A percentile compares a stretch with the other conserved stretches of the same genome.
Evolutionary conservation across 805 yeast genomes (phyloP).

Genomic region (Wickerhamiella occidentalis): DNA sequence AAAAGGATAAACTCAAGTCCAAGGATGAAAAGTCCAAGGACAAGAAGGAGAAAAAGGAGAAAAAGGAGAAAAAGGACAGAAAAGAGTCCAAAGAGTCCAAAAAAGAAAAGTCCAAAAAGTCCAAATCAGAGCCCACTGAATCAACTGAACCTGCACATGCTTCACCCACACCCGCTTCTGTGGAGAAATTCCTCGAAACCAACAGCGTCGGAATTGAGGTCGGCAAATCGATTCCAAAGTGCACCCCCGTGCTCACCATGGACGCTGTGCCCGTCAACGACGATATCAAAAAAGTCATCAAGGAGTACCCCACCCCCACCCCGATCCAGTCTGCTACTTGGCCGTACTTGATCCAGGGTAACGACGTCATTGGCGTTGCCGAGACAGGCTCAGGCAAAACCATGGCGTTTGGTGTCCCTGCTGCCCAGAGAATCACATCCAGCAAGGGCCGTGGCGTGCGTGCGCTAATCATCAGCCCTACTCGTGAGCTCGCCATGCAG

Average conservation of each 20-base stretch:
- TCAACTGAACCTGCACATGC: no score
- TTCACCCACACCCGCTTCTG: constrained; percentile 33
- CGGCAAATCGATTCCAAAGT: constrained; percentile 20
- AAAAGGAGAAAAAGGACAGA: constrained; percentile 23
- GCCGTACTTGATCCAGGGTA: constrained; percentile 71
- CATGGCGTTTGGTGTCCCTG: constrained; percentile 95
- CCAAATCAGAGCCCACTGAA: no score
- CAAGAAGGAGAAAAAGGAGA: constrained; percentile 22
- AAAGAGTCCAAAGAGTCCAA: constrained; percentile 29
- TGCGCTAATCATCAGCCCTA: constrained; percentile 85
- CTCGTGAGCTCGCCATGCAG: constrained; percentile 94
- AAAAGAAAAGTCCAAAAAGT: constrained; percentile 31
- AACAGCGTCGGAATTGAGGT: constrained; percentile 78
- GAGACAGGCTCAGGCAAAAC: constrained; percentile 98
- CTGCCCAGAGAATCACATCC: constrained; percentile 58
- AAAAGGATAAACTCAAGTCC: constrained; percentile 3
- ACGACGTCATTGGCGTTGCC: constrained; percentile 93
- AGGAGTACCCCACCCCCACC: constrained; percentile 78
- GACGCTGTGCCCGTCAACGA: constrained; percentile 44
- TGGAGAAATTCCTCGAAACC: constrained; percentile 48
- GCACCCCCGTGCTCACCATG: constrained; percentile 64
- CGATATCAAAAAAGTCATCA: constrained; percentile 46
- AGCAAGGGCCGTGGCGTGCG: constrained; percentile 38
- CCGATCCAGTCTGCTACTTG: constrained; percentile 92
- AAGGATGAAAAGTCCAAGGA: background rate